Conservation (phyloP, 129 eudicot genomes). For the Glebionis coronaria region DNA sequence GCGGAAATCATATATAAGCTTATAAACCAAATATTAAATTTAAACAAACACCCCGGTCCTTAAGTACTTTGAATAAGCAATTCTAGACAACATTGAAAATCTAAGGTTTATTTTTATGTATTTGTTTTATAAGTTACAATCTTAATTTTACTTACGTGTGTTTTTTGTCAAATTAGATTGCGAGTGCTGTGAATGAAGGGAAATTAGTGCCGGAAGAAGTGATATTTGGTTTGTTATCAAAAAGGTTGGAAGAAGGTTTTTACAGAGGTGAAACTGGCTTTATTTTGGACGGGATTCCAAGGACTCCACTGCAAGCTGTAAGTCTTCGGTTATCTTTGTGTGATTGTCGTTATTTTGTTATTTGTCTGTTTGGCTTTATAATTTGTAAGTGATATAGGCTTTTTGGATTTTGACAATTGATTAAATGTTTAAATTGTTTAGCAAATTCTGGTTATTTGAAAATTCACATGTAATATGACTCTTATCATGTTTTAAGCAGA, state of each 20-base stretch:
- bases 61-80: no score
- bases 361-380: neutral
- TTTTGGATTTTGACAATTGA: no score
- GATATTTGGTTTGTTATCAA: slow-evolving; percentile 78
- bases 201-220: slow-evolving; percentile 90
- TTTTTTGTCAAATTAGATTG: slow-evolving; percentile 42
- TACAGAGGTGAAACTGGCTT: slow-evolving; percentile 87
- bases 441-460: no score
- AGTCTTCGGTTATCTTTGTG: slow-evolving; percentile 23
- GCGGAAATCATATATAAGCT: no score
- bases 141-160: neutral
- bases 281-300: slow-evolving; percentile 91
- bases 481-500: no score
- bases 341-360: neutral
- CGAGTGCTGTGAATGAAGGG: slow-evolving; percentile 79
- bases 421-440: no score
- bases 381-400: no score
- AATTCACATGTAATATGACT: no score
- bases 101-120: neutral
- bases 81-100: neutral
- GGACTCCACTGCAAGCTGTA: slow-evolving; percentile 85
- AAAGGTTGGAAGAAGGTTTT: slow-evolving; percentile 88
- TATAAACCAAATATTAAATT: no score
- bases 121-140: neutral
- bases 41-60: no score